Evolutionary conservation across 306 rosid genomes (phyloP).

Genomic region (Ochetophila trinervis): DNA sequence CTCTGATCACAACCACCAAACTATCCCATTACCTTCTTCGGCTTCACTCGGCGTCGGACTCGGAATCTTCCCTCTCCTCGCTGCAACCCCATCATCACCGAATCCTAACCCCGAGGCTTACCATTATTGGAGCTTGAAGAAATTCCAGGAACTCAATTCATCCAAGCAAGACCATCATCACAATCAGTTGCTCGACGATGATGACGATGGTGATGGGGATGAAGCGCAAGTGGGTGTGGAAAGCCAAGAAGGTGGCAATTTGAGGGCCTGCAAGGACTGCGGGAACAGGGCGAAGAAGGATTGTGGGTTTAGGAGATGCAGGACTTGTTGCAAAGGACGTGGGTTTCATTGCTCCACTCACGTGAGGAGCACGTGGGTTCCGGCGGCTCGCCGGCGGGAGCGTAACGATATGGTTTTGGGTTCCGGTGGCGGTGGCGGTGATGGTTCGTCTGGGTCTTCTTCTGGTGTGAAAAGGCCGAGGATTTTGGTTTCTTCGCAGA

Average conservation of each 20-base stretch:
- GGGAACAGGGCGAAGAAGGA: constrained; percentile 86
- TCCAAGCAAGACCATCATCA: constrained; percentile 15
- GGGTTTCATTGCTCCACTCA: constrained; percentile 68
- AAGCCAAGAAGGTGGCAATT: constrained; percentile 33
- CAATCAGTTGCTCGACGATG: constrained; percentile 7
- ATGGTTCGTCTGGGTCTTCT: constrained; percentile 39
- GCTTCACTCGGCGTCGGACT: constrained; percentile 73
- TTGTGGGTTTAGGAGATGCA: constrained; percentile 56
- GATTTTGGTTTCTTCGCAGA: constrained; percentile 37
- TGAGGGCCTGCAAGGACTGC: constrained; percentile 65
- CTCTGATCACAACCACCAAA: constrained; percentile 40
- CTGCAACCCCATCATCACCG: constrained; percentile 52
- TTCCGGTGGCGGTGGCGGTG: constrained; percentile 18
- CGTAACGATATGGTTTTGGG: constrained; percentile 35
- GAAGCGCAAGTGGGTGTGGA: constrained; percentile 18
- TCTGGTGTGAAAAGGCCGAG: constrained; percentile 58
- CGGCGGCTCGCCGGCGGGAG: constrained; percentile 55
- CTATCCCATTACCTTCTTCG: constrained; percentile 43
- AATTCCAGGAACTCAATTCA: constrained; percentile 39
- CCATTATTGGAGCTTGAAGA: constrained; percentile 45
- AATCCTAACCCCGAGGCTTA: constrained; percentile 21
- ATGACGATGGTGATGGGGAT: constrained; percentile 5
- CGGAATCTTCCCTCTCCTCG: constrained; percentile 71
- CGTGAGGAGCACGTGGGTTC: constrained; percentile 84
- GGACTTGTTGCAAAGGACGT: constrained; percentile 82